phyloP scores from a whole-genome alignment of 805 yeast genomes.

The baker's yeast (Saccharomyces cerevisiae) region DNA sequence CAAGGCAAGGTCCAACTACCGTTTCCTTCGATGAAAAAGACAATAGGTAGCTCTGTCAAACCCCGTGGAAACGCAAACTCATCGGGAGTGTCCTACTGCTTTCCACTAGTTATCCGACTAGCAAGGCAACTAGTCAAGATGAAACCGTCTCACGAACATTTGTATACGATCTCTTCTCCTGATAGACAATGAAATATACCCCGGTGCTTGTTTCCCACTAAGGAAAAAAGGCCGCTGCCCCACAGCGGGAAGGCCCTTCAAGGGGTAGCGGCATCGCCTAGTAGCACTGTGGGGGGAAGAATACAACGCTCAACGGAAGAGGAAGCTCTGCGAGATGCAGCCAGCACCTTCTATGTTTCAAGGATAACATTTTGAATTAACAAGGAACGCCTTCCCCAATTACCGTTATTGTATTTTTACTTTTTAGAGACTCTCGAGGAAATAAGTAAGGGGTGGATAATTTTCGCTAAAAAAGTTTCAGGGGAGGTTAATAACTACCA shows the following conservation, averaged over 20 bases:
- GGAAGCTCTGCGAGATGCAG: background rate
- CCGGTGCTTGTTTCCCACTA: background rate
- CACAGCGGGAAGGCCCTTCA: background rate
- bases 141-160: background rate
- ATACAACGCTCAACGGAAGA: background rate
- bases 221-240: background rate
- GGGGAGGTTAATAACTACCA: background rate
- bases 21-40: background rate
- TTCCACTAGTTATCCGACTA: background rate
- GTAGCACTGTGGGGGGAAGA: background rate
- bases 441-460: background rate
- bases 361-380: background rate
- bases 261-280: background rate
- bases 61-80: background rate
- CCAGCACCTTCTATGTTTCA: background rate
- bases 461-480: background rate
- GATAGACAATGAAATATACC: background rate
- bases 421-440: background rate
- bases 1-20: background rate
- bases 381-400: background rate
- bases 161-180: background rate
- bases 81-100: background rate
- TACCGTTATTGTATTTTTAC: background rate
- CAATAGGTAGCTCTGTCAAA: background rate
- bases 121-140: background rate